Conservation (phyloP, 2,329 filamentous ascomycete genomes). For the Pseudogymnoascus sp. region DNA sequence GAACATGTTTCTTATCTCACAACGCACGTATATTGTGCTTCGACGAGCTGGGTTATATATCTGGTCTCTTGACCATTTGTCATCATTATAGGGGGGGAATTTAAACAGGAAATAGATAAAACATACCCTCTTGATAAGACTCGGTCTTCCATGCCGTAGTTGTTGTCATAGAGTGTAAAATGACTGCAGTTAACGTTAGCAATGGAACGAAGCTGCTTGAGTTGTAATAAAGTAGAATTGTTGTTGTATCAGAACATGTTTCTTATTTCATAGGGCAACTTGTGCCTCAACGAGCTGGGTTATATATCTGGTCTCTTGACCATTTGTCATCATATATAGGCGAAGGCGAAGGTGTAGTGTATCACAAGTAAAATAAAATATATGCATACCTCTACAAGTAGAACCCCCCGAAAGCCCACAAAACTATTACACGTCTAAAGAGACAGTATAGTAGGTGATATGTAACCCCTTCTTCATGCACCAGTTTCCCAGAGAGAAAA, state of each 20-base stretch:
- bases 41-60: slow-evolving; percentile 10
- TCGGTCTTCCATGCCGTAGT: not conserved
- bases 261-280: slow-evolving; percentile 5
- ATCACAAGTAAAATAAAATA: not conserved
- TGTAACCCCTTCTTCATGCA: slow-evolving; percentile 9
- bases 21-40: slow-evolving; percentile 6
- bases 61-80: slow-evolving; percentile 9
- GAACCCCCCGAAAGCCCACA: not conserved
- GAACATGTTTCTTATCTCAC: slow-evolving; percentile 7
- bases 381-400: slow-evolving; percentile 5
- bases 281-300: slow-evolving; percentile 8
- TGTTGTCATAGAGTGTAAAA: not conserved
- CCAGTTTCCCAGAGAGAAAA: slow-evolving; percentile 4
- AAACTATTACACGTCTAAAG: not conserved
- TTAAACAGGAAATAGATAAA: not conserved
- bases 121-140: not conserved
- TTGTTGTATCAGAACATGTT: slow-evolving; percentile 6
- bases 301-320: slow-evolving; percentile 9
- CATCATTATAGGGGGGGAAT: not conserved
- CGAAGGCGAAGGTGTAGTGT: not conserved
- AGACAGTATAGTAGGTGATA: not conserved
- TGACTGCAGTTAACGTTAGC: not conserved
- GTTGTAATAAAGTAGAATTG: not conserved
- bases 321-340: slow-evolving; percentile 9
- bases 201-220: not conserved